Percentiles rank a stretch among this genome's conserved stretches.
Evolutionary conservation across 768 basidiomycete species (phyloP).

Genomic region (Boletus subcaerulescens): DNA sequence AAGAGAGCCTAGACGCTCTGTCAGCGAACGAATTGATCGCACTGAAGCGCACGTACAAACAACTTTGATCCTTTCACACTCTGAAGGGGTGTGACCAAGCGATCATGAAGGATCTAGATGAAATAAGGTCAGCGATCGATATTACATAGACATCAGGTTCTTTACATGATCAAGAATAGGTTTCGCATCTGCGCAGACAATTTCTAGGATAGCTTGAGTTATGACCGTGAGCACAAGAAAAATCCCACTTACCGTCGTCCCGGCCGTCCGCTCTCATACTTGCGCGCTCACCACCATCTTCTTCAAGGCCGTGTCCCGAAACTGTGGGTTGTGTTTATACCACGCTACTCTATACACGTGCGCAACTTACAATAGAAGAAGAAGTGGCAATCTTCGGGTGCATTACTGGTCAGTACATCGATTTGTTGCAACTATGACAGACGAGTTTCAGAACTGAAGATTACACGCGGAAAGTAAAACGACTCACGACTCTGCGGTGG

Average conservation of each 20-base stretch:
- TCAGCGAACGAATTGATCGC: not conserved
- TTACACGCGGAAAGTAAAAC: not conserved
- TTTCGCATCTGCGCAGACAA: constrained; percentile 15
- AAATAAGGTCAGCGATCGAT: not conserved
- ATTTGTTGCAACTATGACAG: constrained; percentile 38
- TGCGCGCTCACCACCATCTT: constrained; percentile 24
- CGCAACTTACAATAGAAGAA: constrained; percentile 52
- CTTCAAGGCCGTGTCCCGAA: constrained; percentile 24
- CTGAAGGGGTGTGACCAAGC: constrained; percentile 18
- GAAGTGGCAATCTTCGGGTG: constrained; percentile 44
- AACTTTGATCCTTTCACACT: constrained; percentile 18
- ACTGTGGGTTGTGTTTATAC: constrained; percentile 1
- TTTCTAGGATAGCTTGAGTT: constrained; percentile 13
- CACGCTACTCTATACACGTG: too few species aligned
- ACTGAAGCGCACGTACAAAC: constrained; percentile 11
- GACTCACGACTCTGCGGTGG: constrained; percentile 42
- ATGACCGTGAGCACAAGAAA: not conserved
- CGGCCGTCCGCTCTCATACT: constrained; percentile 43
- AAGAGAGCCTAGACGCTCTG: constrained; percentile 20
- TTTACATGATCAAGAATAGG: constrained; percentile 25
- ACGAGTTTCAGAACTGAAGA: not conserved
- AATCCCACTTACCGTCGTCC: constrained; percentile 41
- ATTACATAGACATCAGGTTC: not conserved
- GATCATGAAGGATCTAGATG: constrained; percentile 19
- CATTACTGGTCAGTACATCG: constrained; percentile 38